A percentile compares a stretch with the other conserved stretches of the same genome.
These are phyloP conservation scores for Chenopodium quinoa DNA, from an alignment of 148 eudicot genomes.

Conservation along the genomic window DNA sequence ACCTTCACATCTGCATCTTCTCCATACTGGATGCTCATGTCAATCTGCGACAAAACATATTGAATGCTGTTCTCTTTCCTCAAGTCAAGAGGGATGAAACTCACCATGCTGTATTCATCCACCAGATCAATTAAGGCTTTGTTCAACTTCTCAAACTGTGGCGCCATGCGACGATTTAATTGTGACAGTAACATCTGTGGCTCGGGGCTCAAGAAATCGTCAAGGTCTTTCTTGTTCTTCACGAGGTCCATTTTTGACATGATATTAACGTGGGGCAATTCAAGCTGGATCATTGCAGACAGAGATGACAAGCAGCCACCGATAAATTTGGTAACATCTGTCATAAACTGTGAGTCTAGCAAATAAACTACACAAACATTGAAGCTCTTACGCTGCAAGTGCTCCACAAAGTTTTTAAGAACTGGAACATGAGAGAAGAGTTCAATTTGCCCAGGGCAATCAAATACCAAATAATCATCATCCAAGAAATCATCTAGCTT, in stretches of 20 bases:
- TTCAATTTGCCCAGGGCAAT: conserved; percentile 97
- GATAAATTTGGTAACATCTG: conserved; percentile 94
- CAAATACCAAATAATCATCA: conserved; percentile 90
- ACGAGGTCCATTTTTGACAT: conserved; percentile 98
- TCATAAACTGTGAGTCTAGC: conserved; percentile 97
- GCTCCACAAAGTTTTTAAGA: conserved; percentile 88
- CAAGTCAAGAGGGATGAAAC: conserved; percentile 85
- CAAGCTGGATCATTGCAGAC: conserved; percentile 96
- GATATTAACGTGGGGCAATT: conserved; percentile 78
- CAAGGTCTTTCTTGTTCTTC: conserved; percentile 70
- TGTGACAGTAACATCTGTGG: conserved; percentile 56
- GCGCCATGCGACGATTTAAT: conserved; percentile 76
- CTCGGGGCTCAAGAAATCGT: conserved; percentile 78
- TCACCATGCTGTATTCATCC: conserved; percentile 90
- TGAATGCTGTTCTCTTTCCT: conserved; percentile 78
- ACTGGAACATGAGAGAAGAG: conserved; percentile 93
- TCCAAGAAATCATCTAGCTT: conserved; percentile 79
- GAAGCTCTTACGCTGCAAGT: conserved; percentile 77
- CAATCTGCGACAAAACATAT: conserved; percentile 72
- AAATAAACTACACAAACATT: conserved; percentile 87
- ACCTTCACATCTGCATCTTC: conserved; percentile 93
- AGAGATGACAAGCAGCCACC: conserved; percentile 97
- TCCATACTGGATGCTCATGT: conserved; percentile 69
- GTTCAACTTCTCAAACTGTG: conserved; percentile 81
- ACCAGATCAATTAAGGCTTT: conserved; percentile 81